These are phyloP conservation scores for Lophium mytilinum DNA, from an alignment of 495 filamentous ascomycete genomes.

Conservation along the genomic window DNA sequence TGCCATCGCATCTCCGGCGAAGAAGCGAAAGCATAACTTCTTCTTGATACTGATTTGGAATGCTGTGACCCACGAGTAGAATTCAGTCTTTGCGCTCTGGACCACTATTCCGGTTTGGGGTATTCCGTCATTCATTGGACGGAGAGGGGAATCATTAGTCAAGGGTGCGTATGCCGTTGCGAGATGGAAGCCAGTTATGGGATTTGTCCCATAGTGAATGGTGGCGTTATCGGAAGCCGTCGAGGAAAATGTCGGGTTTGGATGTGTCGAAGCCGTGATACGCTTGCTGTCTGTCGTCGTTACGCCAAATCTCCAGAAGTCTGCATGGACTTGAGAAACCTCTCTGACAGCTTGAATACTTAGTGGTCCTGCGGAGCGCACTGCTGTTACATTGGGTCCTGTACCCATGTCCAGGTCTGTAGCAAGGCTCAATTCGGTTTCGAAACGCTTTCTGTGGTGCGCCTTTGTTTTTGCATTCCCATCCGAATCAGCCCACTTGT, in stretches of 20 bases:
- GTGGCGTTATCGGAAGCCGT: not conserved
- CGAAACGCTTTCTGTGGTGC: constrained; percentile 13
- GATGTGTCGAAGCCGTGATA: not conserved
- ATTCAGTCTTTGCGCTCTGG: not conserved
- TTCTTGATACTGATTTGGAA: not conserved
- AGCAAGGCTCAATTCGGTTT: constrained; percentile 1
- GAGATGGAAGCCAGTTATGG: constrained; percentile 24
- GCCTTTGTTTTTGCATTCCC: constrained; percentile 3
- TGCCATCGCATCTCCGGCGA: not conserved
- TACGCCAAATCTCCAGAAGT: constrained; percentile 36
- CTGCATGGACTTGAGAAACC: constrained; percentile 21
- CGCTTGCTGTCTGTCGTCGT: constrained; percentile 4
- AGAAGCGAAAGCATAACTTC: not conserved
- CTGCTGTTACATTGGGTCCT: not conserved
- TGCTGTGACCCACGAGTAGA: not conserved
- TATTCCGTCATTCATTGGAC: not conserved
- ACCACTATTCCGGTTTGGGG: not conserved
- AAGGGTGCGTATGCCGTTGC: constrained; percentile 15
- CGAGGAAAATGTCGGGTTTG: constrained; percentile 32
- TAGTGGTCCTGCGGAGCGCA: constrained; percentile 25
- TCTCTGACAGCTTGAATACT: constrained; percentile 13
- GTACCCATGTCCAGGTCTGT: not conserved
- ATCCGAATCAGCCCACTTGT: constrained; percentile 20
- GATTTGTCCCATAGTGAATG: constrained; percentile 24
- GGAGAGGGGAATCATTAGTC: not conserved